phyloP scores from a whole-genome alignment of 1,284 basidiomycete genomes.

The Malassezia brasiliensis region DNA sequence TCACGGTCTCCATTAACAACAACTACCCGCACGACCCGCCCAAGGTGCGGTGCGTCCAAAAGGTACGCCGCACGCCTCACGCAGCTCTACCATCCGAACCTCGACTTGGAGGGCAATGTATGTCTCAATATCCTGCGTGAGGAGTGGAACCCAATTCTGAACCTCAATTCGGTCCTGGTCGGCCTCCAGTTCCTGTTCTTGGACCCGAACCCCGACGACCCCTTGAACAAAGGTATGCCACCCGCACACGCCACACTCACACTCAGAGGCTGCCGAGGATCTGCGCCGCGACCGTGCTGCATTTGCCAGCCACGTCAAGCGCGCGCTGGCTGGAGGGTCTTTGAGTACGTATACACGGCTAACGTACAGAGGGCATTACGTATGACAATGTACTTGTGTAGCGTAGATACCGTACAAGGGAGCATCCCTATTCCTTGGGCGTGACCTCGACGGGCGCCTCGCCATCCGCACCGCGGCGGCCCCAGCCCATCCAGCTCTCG shows the following conservation, averaged over 20 bases:
- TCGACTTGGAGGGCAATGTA: conserved; percentile 92
- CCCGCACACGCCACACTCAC: conserved; percentile 16
- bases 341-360: conserved; percentile 26
- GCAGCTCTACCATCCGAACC: conserved; percentile 97
- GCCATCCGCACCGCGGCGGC: conserved; percentile 9
- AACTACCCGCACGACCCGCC: conserved; percentile 99
- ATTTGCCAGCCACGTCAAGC: conserved; percentile 38
- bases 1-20: conserved; percentile 88
- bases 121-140: conserved; percentile 82
- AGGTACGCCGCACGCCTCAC: conserved; percentile 54
- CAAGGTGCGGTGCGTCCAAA: conserved; percentile 94
- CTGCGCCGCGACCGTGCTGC: conserved; percentile 33
- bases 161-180: conserved; percentile 92
- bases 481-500: conserved; percentile 52
- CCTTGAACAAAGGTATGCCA: conserved; percentile 80
- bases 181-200: conserved; percentile 96
- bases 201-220: conserved; percentile 96
- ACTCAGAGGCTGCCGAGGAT: conserved; percentile 46
- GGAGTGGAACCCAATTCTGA: conserved; percentile 99
- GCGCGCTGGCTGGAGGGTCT: conserved; percentile 30
- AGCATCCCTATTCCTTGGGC: neutral
- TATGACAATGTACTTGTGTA: conserved; percentile 31
- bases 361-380: conserved; percentile 26
- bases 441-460: conserved; percentile 15
- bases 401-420: neutral